These are phyloP conservation scores for Neurospora sp. DNA, from an alignment of 495 filamentous ascomycete species.

Conservation along the genomic window DNA sequence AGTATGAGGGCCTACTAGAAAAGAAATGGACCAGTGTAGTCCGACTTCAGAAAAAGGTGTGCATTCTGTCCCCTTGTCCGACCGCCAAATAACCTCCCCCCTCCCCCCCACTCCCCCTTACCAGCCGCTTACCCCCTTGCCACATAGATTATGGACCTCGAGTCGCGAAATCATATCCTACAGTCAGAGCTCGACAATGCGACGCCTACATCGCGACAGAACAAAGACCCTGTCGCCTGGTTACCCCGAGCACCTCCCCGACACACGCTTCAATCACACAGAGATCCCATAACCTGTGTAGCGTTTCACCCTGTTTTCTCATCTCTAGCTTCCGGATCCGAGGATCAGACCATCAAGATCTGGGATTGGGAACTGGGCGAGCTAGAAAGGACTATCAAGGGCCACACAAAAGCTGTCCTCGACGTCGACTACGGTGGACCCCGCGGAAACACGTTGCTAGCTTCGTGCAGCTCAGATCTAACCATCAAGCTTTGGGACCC, in stretches of 20 bases:
- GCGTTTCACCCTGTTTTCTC: constrained; percentile 95
- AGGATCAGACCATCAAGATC: constrained; percentile 82
- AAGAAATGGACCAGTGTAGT: constrained; percentile 96
- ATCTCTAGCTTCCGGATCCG: constrained; percentile 82
- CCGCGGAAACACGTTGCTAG: constrained; percentile 73
- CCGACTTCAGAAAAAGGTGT: constrained; percentile 81
- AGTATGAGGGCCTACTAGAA: constrained; percentile 82
- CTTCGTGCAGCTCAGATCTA: constrained; percentile 81
- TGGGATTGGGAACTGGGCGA: constrained; percentile 98
- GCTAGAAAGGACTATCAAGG: constrained; percentile 83
- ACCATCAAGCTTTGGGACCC: constrained; percentile 98
- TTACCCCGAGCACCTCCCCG: constrained; percentile 71
- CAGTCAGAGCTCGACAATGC: constrained; percentile 77
- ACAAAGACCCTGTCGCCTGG: constrained; percentile 80
- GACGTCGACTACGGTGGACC: constrained; percentile 91
- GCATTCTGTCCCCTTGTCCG: constrained; percentile 2
- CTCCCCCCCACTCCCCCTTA: not conserved
- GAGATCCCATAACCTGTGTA: constrained; percentile 71
- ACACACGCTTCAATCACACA: constrained; percentile 78
- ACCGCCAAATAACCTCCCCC: not conserved
- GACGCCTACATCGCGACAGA: constrained; percentile 73
- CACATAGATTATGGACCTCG: constrained; percentile 83
- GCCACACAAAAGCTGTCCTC: constrained; percentile 81
- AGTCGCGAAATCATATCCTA: constrained; percentile 56
- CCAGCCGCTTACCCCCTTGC: constrained; percentile 1